Base-by-base conservation (phyloP, 345 rosid species). In the Bretschneidera sinensis region DNA sequence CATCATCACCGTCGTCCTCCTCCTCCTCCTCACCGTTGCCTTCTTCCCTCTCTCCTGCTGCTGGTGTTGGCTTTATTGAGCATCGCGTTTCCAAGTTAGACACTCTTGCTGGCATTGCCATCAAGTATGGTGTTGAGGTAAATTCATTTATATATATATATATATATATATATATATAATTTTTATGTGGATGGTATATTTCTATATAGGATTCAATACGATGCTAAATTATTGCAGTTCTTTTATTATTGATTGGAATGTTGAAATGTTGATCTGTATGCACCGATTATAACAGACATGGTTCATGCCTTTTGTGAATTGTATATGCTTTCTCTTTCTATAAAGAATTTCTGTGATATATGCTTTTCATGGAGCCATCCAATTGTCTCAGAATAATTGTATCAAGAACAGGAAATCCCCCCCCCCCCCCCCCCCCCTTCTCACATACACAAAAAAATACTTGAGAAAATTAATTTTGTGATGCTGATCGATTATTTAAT, bases 61-160 rank as follows among this genome's bases (percentile, higher is more conserved):
- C n/a, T n/a, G 72, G 52, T 31, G 57, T 57, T 60, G 81, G 77
- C 33, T 81, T 56, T 58, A 78, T 88, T 21, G 81, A 88, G 51
- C 99, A 94, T 48, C 80, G 34, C 0, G 91, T 94, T 24, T 87
- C 97, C 28, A 85, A 81, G 58, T 67, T 83, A 51, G 95, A 92
- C 60, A 92, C 98, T 57, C 92, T 92, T 10, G 98, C 96, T 45
- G 98, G 98, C 25, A 75, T 92, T 33, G 98, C 98, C 54, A 92
- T 92, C 31, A 85, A 83, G 63, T 92, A 92, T 56, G 98, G 98
- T 4, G 97, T 92, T 33, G 97, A 92, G 94, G 98, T 86, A 70
- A 50, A 34, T 48, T 52, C 45, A n/a, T 21, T 21, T 54, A 47
- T 54, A 10, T 1, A 1, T 39, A 1, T 39, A 4, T 31, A 31